Percentiles rank a stretch among this genome's conserved stretches.
Conservation (phyloP, 2,329 filamentous ascomycete genomes). For the Metarhizium humberi region DNA sequence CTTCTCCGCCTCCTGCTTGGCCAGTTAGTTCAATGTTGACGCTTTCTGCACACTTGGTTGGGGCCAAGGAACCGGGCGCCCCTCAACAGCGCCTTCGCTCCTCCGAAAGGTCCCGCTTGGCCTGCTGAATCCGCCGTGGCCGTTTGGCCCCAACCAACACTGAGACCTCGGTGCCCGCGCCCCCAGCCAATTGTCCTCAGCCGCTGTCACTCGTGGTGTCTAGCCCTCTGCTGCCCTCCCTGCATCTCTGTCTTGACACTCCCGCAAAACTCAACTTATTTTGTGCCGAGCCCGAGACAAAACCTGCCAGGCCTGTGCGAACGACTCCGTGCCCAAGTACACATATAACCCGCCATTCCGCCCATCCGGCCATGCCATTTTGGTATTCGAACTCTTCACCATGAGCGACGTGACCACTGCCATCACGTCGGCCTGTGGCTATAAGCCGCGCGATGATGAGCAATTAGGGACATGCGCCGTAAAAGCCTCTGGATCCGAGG, state of each 20-base stretch:
- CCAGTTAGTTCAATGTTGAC: too few relatives aligned
- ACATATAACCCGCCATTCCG: background rate
- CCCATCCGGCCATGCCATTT: background rate
- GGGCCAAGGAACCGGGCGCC: too few relatives aligned
- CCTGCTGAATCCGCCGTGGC: too few relatives aligned
- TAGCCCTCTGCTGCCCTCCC: background rate
- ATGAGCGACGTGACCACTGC: constrained; percentile 31
- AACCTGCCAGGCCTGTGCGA: too few relatives aligned
- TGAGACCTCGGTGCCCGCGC: too few relatives aligned
- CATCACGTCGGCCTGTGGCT: constrained; percentile 27
- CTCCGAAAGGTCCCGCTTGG: too few relatives aligned
- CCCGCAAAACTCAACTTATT: background rate
- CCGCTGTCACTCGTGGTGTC: background rate
- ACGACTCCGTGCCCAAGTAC: too few relatives aligned
- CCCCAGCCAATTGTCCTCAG: constrained; percentile 3
- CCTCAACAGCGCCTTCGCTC: too few relatives aligned
- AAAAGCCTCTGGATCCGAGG: constrained; percentile 31
- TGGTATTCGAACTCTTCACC: constrained; percentile 6
- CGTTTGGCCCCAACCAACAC: too few relatives aligned
- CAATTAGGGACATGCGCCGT: constrained; percentile 25
- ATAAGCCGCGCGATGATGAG: constrained; percentile 18
- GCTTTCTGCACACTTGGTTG: too few relatives aligned
- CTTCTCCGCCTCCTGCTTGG: background rate
- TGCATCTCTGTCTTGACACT: background rate
- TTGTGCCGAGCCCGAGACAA: background rate